phyloP scores from a whole-genome alignment of 768 basidiomycete species.

The Lactifluus subvellereus region DNA sequence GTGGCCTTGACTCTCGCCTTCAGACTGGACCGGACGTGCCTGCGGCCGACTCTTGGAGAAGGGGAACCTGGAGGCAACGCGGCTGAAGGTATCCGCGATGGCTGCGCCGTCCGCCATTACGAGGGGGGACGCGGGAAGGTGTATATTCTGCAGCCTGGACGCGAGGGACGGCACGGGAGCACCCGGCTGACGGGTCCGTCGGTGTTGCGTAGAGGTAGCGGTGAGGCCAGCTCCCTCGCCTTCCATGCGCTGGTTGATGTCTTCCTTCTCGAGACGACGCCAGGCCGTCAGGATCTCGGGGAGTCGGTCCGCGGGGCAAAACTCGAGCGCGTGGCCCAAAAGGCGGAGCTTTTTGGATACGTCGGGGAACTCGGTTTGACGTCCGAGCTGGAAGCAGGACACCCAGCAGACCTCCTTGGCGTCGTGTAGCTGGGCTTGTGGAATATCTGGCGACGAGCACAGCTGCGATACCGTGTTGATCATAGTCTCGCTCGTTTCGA shows the following conservation, averaged over 20 bases:
- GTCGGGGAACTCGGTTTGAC: slow-evolving; percentile 71
- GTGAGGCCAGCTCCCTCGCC: slow-evolving; percentile 29
- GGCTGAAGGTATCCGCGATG: slow-evolving; percentile 72
- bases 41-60: slow-evolving; percentile 15
- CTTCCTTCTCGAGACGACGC: slow-evolving; percentile 67
- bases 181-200: slow-evolving; percentile 6
- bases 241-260: slow-evolving; percentile 46
- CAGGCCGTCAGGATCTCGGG: slow-evolving; percentile 73
- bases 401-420: slow-evolving; percentile 86
- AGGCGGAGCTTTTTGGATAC: slow-evolving; percentile 59
- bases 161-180: slow-evolving; percentile 41
- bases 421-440: slow-evolving; percentile 43
- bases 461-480: slow-evolving; percentile 53
- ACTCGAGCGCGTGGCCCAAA: slow-evolving; percentile 74
- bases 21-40: slow-evolving; percentile 59
- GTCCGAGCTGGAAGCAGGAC: slow-evolving; percentile 81
- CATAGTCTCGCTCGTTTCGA: slow-evolving; percentile 67
- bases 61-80: slow-evolving; percentile 34
- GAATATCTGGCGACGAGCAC: slow-evolving; percentile 30
- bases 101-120: slow-evolving; percentile 74
- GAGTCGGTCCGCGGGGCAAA: slow-evolving; percentile 79
- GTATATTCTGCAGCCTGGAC: slow-evolving; percentile 57
- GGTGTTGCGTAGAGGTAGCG: slow-evolving; percentile 21
- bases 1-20: slow-evolving; percentile 34
- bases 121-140: slow-evolving; percentile 62